Conservation (phyloP, 2,329 filamentous ascomycete genomes). For the Aspergillus tanneri region DNA sequence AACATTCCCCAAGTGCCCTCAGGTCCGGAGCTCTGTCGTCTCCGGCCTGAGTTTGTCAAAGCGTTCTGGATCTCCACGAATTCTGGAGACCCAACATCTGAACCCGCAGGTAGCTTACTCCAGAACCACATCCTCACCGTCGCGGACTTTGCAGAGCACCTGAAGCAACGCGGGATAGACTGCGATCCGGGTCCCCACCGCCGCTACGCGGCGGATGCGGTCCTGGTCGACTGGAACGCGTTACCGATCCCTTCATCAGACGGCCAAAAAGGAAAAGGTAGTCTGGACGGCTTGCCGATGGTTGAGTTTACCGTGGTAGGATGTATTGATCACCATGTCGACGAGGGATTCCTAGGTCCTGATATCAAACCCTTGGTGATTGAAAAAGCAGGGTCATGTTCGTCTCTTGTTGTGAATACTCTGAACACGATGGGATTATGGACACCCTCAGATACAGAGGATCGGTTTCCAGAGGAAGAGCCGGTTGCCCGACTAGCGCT, state of each 20-base stretch:
- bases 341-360: constrained; percentile 54
- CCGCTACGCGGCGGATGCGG: constrained; percentile 24
- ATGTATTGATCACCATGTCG: constrained; percentile 63
- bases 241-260: constrained; percentile 44
- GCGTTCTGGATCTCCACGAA: constrained; percentile 53
- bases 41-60: constrained; percentile 60
- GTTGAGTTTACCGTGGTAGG: constrained; percentile 47
- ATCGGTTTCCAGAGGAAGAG: constrained; percentile 39
- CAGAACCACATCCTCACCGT: constrained; percentile 42
- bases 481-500: constrained; percentile 42
- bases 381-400: constrained; percentile 58
- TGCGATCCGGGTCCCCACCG: neutral
- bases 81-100: constrained; percentile 22
- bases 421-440: constrained; percentile 47
- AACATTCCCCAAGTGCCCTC: constrained; percentile 53
- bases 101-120: constrained; percentile 27
- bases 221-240: constrained; percentile 49
- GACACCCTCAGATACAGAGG: constrained; percentile 33
- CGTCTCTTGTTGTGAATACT: constrained; percentile 56
- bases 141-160: constrained; percentile 35
- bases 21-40: constrained; percentile 49
- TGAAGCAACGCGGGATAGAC: constrained; percentile 14
- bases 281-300: constrained; percentile 48
- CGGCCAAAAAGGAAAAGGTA: constrained; percentile 48
- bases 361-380: constrained; percentile 52